Evolutionary conservation across 2,329 filamentous ascomycete species (phyloP), one percentile per base, ranked within the genome.

Genomic region (Alternaria burnsii): DNA sequence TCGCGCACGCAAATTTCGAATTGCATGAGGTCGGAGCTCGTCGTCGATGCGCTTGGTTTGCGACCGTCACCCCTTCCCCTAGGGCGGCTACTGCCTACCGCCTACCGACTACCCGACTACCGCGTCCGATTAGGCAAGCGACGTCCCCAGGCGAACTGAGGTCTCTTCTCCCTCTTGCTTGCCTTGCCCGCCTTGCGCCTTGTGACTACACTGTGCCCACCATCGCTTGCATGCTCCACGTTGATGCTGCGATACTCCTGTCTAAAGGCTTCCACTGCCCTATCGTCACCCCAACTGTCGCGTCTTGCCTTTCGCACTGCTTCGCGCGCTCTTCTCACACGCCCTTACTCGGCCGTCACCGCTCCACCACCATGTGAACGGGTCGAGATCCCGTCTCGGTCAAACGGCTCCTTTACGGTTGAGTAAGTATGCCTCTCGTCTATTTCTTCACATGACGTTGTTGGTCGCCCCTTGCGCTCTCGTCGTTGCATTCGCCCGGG

Each of bases 331-430:
- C 46, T 34, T n/a, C 18, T 16, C 30, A 55, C 36, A 18, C 72
- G 71, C 20, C 41, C 55, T 28, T 70, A 68, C 59, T 71, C 73
- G 41, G 63, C 69, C 38, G 69, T 69, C 47, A 57, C 65, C 22
- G 53, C 65, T 32, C 65, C 65, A 16, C 66, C 70, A 41, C 65
- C 56, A 44, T 61, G 55, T 46, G 76, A 80, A 54, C 65, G 69
- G 18, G 56, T 81, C 58, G 62, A 56, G 26, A 71, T 82, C 14
- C 74, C 77, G 11, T 81, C 76, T 65, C 71, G 79, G 24, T 82
- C 81, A 44, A 82, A 80, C 66, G 81, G 80, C 57, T 70, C 67
- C 46, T 76, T 83, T 43, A 76, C 63, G 40, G 61, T 83, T 46
- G 78, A 81, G 81, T 82, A 72, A 67, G 74, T 69, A 43, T 51